Conservation (phyloP, 108 stramenopile genomes). For the Nannochloropsis gaditana region DNA sequence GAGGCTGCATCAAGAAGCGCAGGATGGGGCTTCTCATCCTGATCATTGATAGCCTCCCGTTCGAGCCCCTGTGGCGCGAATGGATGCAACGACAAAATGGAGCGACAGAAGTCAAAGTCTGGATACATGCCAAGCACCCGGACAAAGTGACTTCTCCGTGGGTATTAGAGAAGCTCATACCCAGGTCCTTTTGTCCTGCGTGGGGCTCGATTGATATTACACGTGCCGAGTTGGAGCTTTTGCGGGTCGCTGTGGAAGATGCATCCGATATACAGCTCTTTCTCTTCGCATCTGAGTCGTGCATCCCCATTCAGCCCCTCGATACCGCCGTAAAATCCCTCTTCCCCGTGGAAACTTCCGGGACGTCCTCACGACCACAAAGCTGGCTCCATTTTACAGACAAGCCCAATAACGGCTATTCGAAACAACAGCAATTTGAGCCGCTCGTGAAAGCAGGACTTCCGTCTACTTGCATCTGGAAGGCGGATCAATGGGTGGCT, state of each 20-base stretch:
- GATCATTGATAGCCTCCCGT: background rate
- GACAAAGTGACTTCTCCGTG: background rate
- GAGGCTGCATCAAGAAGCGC: background rate
- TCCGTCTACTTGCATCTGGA: background rate
- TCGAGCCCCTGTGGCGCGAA: background rate
- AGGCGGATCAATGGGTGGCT: background rate
- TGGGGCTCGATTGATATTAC: background rate
- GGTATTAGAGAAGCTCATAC: background rate
- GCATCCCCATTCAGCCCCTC: conserved; percentile 1
- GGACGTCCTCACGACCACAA: background rate
- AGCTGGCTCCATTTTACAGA: background rate
- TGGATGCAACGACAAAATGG: conserved; percentile 1
- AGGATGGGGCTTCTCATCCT: background rate
- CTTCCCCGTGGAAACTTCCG: background rate
- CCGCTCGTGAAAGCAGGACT: background rate
- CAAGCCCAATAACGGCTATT: background rate
- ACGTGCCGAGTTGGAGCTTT: conserved; percentile 13
- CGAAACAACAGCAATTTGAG: background rate
- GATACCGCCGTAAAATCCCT: background rate
- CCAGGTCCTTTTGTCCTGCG: background rate
- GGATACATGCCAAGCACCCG: conserved; percentile 1
- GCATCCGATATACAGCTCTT: background rate
- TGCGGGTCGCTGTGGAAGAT: background rate
- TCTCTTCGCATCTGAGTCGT: background rate
- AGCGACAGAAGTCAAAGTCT: background rate